Evolutionary conservation across 225 moss, liverwort and hornwort species (phyloP), one percentile per base, ranked within the genome.

Genomic region (Thuidium tamariscinum): DNA sequence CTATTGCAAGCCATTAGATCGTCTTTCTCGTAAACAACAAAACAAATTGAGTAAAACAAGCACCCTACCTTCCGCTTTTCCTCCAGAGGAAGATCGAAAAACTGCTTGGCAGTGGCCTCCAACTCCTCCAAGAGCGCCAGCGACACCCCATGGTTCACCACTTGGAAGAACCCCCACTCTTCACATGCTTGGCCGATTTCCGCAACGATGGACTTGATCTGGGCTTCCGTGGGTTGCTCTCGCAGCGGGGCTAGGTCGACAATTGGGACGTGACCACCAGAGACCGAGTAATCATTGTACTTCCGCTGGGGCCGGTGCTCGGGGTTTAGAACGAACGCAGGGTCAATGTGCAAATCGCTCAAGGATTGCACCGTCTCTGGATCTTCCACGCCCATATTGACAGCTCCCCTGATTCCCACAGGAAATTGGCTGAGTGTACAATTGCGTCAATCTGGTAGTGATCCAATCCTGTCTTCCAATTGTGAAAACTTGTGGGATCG

Each of bases 161-260:
- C 88, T 86, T 94, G 94, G 87, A 95, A 95, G 39, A 95, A 91
- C 7, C 95, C 95, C 93, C 95, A 93, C 23, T 93, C 88, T 68
- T 83, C 88, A 37, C 95, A 93, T 3, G 93, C 95, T 48, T 71
- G 85, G 10, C 91, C 92, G 62, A 92, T 84, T 67, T 91, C 59
- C 73, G 73, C 82, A 22, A 95, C 77, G 32, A 93, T 30, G 34
- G 48, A 73, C 39, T 75, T 21, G 37, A 39, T 10, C 29, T 63
- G 63, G 11, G 55, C 46, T 57, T 87, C 77, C 10, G 85, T 62
- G 51, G 83, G 59, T 11, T 44, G 22, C n/a, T 11, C 84, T n/a
- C 64, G 79, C 49, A 93, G 87, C 72, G 81, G 85, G 39, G 89
- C 81, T 7, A 94, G 84, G 88, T 94, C 92, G 11, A 94, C 63